Base-by-base conservation (phyloP, 2,329 filamentous ascomycete genomes). In the Penicillium fuscoglaucum region DNA sequence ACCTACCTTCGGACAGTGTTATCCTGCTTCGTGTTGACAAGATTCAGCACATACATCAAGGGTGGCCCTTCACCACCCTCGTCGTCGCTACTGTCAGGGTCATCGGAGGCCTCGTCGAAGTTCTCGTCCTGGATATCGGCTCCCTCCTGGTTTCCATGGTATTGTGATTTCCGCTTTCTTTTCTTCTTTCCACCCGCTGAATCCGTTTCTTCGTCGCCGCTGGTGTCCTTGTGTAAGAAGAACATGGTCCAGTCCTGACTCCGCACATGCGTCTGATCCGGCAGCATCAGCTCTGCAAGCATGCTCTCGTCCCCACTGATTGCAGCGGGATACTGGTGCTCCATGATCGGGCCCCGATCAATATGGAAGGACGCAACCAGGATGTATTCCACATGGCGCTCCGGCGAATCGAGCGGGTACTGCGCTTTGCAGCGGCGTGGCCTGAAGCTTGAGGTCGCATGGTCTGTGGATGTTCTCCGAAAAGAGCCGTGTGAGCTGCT, bases 201-300 rank as follows among this genome's bases (percentile, higher is more conserved):
- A 66, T 91, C 89, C 57, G 87, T 84, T 31, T 92, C 90, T 60
- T 96, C 93, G 57, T 90, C 88, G 51, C 89, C 87, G 60, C 87
- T 93, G 4, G 88, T 90, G 74, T 99, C 95, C 74, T 98, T 98
- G 79, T 99, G 95, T 57, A 99, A 75, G 73, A 99, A 99, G 80
- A 99, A 99, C 55, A 98, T 96, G 43, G 95, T 99, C 95, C 95
- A 99, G 74, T 99, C 95, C 77, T 98, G 93, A 70, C 90, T 93
- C 40, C 95, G 86, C 61, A 95, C 87, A 77, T 99, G 95, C 24
- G 93, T 92, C 76, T 98, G 93, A 76, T 99, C 95, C 0, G 95
- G 95, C 73, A 99, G 80, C 95, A 99, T 99, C 70, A 99, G 85
- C 80, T 99, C 95, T 7, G 95, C 95, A 71, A 99, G 79, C 93